Conservation (phyloP, 768 basidiomycete genomes). For the Leccinum variicolor region DNA sequence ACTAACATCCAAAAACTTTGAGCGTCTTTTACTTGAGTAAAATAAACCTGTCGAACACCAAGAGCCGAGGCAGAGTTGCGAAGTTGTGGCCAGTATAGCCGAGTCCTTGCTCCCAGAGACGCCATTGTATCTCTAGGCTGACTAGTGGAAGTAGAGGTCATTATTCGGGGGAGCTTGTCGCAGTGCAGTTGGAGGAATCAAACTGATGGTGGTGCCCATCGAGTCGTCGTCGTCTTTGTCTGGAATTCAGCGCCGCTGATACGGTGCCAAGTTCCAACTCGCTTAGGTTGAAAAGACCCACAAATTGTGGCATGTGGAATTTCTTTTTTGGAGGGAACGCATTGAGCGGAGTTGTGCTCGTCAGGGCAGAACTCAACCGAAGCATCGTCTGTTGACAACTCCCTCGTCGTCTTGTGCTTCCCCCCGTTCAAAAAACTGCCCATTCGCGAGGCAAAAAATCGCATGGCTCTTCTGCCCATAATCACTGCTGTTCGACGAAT, state of each 20-base stretch:
- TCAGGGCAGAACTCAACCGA: slow-evolving; percentile 4
- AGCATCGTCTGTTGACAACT: neutral
- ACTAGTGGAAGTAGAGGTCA: neutral
- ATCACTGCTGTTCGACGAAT: neutral
- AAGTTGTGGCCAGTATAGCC: neutral
- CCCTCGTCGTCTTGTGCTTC: neutral
- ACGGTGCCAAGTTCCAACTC: neutral
- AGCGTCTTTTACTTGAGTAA: neutral
- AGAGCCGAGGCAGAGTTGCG: neutral
- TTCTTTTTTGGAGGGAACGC: slow-evolving; percentile 3
- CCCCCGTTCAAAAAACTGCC: neutral
- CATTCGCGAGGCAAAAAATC: neutral
- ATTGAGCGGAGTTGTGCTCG: slow-evolving; percentile 19
- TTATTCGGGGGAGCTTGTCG: neutral
- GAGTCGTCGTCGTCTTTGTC: neutral
- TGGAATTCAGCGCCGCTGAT: neutral
- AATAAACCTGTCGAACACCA: neutral
- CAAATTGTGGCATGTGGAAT: slow-evolving; percentile 11
- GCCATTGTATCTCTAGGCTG: neutral
- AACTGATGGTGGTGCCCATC: neutral
- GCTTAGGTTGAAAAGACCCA: slow-evolving; percentile 2
- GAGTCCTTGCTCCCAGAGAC: neutral
- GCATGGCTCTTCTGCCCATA: slow-evolving; percentile 10
- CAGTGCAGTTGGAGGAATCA: neutral
- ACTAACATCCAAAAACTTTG: neutral